These are phyloP conservation scores for Boletus insuetus DNA, from an alignment of 768 basidiomycete species.

Conservation along the genomic window DNA sequence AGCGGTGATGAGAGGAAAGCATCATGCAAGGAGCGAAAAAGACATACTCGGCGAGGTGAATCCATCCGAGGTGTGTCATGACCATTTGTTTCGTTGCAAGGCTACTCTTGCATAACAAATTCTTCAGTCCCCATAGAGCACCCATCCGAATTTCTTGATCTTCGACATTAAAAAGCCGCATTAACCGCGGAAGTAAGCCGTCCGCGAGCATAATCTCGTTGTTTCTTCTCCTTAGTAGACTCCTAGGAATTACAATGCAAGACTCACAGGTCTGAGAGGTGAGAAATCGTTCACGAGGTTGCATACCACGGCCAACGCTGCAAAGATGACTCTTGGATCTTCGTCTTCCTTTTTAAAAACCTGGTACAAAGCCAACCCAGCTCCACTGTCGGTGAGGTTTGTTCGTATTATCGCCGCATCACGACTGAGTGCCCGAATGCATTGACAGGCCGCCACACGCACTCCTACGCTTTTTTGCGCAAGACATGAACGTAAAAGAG, in stretches of 20 bases:
- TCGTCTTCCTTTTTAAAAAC: slow-evolving; percentile 57
- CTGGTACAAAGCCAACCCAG: slow-evolving; percentile 69
- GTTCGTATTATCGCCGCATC: slow-evolving; percentile 80
- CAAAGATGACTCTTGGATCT: slow-evolving; percentile 67
- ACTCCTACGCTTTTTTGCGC: slow-evolving; percentile 67
- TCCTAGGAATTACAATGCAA: not conserved
- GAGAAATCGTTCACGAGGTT: slow-evolving; percentile 88
- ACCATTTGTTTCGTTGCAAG: slow-evolving; percentile 61
- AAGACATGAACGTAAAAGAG: slow-evolving; percentile 53
- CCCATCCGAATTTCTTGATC: slow-evolving; percentile 62
- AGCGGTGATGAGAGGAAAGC: not conserved
- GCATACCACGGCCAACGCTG: slow-evolving; percentile 73
- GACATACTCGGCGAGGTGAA: slow-evolving; percentile 51
- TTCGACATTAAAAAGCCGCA: slow-evolving; percentile 50
- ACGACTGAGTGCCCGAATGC: slow-evolving; percentile 75
- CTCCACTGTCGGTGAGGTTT: slow-evolving; percentile 77
- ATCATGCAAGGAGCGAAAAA: not conserved
- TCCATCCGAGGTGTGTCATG: slow-evolving; percentile 71
- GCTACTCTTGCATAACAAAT: slow-evolving; percentile 64
- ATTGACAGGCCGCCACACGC: slow-evolving; percentile 85
- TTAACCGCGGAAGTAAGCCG: slow-evolving; percentile 63
- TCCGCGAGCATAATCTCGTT: slow-evolving; percentile 61
- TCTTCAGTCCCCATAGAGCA: slow-evolving; percentile 86
- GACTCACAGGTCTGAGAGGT: slow-evolving; percentile 65
- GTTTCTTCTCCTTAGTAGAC: slow-evolving; percentile 1